Evolutionary conservation across 2,329 filamentous ascomycete species (phyloP), one percentile per base, ranked within the genome.

Genomic region (Trichoderma polysporum): DNA sequence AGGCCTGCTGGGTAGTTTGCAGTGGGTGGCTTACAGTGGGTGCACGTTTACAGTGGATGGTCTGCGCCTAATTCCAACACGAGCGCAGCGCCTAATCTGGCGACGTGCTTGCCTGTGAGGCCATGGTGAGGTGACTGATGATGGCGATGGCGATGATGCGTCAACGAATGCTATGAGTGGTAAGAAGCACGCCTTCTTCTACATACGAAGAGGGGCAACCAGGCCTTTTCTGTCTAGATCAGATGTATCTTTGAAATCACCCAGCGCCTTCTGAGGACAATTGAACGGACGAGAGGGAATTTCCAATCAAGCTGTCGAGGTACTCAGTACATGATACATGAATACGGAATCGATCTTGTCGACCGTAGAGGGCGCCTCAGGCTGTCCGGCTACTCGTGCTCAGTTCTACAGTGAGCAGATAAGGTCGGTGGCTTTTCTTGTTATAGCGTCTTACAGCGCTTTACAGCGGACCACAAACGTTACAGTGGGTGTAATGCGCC

Each of bases 381-480:
- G n/a, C n/a, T n/a, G n/a, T n/a, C n/a, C n/a, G n/a, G n/a, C n/a
- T n/a, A n/a, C n/a, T n/a, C 25, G 37, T 31, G 22, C n/a, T 39
- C 35, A 31, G 33, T 60, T 49, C 33, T 49, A 47, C 57, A 60
- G 57, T 33, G 57, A n/a, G 27, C 41, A 33, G 39, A 25, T 19
- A 22, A 35, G 50, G 27, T 17, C 50, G 12, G 41, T 7, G 29
- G 27, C 27, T 17, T 19, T n/a, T 25, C 53, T 37, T 7, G 17
- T 57, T 57, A 57, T 35, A 57, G 53, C 53, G 33, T 45, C 19
- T 57, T 57, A 57, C 53, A 57, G 53, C 53, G 53, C 39, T 10
- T 41, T 54, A 54, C 52, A 54, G 53, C 33, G 22, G 37, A 17
- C 15, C n/a, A 41, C 54, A 27, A 22, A 35, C 15, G 22, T 53